Conservation (phyloP, 306 rosid species). For the Cucumis melo region DNA sequence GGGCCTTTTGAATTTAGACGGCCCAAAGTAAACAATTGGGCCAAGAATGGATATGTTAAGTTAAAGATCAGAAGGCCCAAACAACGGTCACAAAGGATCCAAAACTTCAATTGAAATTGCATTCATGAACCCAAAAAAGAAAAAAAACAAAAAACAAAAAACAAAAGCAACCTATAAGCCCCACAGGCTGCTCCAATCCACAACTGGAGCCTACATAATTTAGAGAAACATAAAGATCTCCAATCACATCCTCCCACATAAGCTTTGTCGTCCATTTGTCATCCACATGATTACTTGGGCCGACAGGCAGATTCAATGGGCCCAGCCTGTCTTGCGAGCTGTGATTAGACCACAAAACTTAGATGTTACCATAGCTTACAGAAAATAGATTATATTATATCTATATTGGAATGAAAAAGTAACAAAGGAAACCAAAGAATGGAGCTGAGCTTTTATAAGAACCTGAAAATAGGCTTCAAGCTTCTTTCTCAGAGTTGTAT, state of each 20-base stretch:
- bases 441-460: background rate
- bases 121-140: background rate
- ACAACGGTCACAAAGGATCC: background rate
- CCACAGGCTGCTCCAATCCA: background rate
- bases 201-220: conserved; percentile 5
- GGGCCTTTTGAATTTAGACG: background rate
- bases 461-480: conserved; percentile 95
- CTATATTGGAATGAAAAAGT: background rate
- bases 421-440: background rate
- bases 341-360: conserved; percentile 10
- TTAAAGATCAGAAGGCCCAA: background rate
- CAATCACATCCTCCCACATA: conserved; percentile 6
- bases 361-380: background rate
- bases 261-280: background rate
- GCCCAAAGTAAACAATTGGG: background rate
- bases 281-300: conserved; percentile 21
- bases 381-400: background rate
- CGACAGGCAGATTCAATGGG: conserved; percentile 35
- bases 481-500: conserved; percentile 58
- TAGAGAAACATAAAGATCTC: background rate
- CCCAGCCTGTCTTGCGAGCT: conserved; percentile 61
- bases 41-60: background rate
- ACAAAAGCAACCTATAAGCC: background rate
- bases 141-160: background rate
- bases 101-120: background rate